phyloP scores from a whole-genome alignment of 2,329 filamentous ascomycete species.

The Colletotrichum sp. region DNA sequence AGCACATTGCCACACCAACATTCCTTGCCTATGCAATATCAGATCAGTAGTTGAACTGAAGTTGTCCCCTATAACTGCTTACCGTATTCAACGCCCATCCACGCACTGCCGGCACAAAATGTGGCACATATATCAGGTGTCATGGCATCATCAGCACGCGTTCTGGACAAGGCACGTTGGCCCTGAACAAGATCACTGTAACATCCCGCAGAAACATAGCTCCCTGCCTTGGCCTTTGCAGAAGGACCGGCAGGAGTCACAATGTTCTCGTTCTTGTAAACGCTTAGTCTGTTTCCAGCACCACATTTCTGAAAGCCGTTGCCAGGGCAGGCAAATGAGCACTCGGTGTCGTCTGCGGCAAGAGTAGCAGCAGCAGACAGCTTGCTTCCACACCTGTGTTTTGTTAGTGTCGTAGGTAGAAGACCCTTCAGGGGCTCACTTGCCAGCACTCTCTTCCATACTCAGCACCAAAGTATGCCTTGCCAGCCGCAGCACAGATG shows the following conservation, averaged over 20 bases:
- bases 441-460: slow-evolving; percentile 44
- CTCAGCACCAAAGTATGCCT: slow-evolving; percentile 39
- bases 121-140: slow-evolving; percentile 36
- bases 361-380: slow-evolving; percentile 10
- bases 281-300: slow-evolving; percentile 6
- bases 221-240: slow-evolving; percentile 23
- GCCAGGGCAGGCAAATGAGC: slow-evolving; percentile 6
- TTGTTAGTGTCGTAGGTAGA: neutral
- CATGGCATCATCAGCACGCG: slow-evolving; percentile 34
- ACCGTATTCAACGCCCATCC: slow-evolving; percentile 38
- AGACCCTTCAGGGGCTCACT: slow-evolving; percentile 8
- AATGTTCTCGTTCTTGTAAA: slow-evolving; percentile 17
- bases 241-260: neutral
- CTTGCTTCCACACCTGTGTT: slow-evolving; percentile 28
- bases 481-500: slow-evolving; percentile 30
- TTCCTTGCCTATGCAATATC: neutral
- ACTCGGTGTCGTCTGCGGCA: neutral
- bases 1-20: slow-evolving; percentile 40
- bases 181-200: slow-evolving; percentile 35
- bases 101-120: slow-evolving; percentile 32
- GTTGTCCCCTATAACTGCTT: slow-evolving; percentile 25
- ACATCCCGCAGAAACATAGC: slow-evolving; percentile 37
- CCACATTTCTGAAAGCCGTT: neutral
- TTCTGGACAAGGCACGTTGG: slow-evolving; percentile 32
- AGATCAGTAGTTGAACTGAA: neutral